Evolutionary conservation across 371 early-diverging fungal genomes (phyloP).

Genomic region (Mucor circinelloides): DNA sequence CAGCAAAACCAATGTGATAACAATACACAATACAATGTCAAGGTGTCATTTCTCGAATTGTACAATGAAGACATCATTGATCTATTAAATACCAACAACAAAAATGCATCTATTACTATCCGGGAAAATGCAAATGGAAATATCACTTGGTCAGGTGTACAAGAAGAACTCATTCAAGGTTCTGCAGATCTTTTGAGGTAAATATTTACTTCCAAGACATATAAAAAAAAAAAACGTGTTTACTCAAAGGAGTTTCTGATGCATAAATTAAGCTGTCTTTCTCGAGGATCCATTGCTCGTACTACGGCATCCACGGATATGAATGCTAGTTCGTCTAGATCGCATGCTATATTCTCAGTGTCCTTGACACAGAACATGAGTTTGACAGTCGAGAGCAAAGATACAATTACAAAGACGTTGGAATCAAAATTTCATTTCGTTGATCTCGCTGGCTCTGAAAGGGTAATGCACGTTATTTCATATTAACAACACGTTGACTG

Average conservation of each 20-base stretch:
- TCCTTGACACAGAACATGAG: constrained; percentile 24
- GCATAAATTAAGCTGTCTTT: constrained; percentile 43
- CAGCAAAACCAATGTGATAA: not conserved
- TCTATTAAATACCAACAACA: constrained; percentile 49
- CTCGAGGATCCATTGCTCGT: constrained; percentile 80
- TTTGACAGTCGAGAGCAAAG: not conserved
- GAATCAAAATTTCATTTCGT: constrained; percentile 92
- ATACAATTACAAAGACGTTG: constrained; percentile 11
- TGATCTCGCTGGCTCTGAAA: constrained; percentile 95
- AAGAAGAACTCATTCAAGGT: constrained; percentile 74
- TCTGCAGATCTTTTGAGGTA: constrained; percentile 78
- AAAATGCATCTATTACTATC: constrained; percentile 48
- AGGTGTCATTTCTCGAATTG: constrained; percentile 84
- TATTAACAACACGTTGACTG: not conserved
- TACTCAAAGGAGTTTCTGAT: not conserved
- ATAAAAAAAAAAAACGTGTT: constrained; percentile 1
- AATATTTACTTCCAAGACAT: not conserved
- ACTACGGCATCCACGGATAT: constrained; percentile 96
- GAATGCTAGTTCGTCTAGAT: constrained; percentile 91
- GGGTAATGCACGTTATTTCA: constrained; percentile 36
- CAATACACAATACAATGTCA: constrained; percentile 49
- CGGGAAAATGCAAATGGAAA: constrained; percentile 92
- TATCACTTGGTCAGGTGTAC: constrained; percentile 87
- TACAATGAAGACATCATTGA: constrained; percentile 95
- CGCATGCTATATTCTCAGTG: constrained; percentile 97